Base-by-base conservation (phyloP, 2,329 filamentous ascomycete species). In the Aphanoascus verrucosus region DNA sequence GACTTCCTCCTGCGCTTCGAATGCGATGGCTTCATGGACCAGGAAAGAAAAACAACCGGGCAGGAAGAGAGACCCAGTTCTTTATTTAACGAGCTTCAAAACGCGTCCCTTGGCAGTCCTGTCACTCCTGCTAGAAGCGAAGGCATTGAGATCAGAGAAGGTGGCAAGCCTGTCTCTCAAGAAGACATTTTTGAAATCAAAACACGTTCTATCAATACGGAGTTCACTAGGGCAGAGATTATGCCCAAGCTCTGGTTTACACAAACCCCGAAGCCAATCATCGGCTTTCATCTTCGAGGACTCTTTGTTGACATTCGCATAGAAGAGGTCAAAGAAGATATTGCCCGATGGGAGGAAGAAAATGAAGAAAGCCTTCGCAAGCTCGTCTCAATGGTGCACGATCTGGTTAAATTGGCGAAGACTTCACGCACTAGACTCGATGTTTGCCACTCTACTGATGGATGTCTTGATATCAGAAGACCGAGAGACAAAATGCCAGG, bases 241-340 rank as follows among this genome's bases (percentile, higher is more conserved):
- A 59, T 74, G 20, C 70, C 70, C 2, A 64, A 69, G 5, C 65
- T 79, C 6, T 80, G 76, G 76, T 32, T 77, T 14, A 64, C 68
- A 15, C 77, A 79, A 57, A 73, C 74, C 28, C 69, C 74, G 0
- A 76, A 74, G 52, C 75, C 80, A 55, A 63, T 80, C 31, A 58
- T 79, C 19, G 77, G 41, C 8, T 43, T 43, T 6, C 41, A 43
- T 17, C 12, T n/a, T 11, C 41, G 41, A n/a, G 41, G 41, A n/a
- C 20, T 43, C 15, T 43, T 43, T 43, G 41, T n/a, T n/a, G 41
- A 37, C n/a, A 38, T 49, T n/a, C 17, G 31, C n/a, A 15, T 49
- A n/a, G 12, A 49, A 14, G 46, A 49, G 32, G 9, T 49, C 20
- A 34, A 38, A 32, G 31, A 38, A 17, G 31, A 35, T n/a, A 19